Evolutionary conservation across 495 filamentous ascomycete genomes (phyloP).

Genomic region (Xylaria castorea): DNA sequence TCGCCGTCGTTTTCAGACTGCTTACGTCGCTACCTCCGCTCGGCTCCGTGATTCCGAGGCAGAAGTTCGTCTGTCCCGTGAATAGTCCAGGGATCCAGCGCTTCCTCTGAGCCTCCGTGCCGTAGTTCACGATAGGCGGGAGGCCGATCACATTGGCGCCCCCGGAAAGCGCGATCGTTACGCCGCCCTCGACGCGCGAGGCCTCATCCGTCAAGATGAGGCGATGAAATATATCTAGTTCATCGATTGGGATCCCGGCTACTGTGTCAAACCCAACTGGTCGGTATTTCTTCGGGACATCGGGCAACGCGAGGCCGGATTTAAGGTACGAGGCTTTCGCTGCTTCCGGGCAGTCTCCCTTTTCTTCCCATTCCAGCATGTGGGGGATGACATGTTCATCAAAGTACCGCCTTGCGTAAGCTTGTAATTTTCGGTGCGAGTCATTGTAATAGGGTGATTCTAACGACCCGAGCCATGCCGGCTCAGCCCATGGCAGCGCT

Average conservation of each 20-base stretch:
- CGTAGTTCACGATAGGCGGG: slow-evolving; percentile 68
- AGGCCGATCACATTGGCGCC: slow-evolving; percentile 71
- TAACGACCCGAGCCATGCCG: slow-evolving; percentile 57
- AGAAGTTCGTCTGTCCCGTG: slow-evolving; percentile 69
- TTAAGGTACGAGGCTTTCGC: slow-evolving; percentile 47
- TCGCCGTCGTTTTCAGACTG: slow-evolving; percentile 67
- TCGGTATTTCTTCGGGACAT: slow-evolving; percentile 27
- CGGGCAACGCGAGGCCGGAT: slow-evolving; percentile 13
- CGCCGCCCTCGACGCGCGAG: slow-evolving; percentile 58
- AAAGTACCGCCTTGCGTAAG: slow-evolving; percentile 64
- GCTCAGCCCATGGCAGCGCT: slow-evolving; percentile 39
- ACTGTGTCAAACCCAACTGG: slow-evolving; percentile 59
- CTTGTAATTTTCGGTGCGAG: slow-evolving; percentile 63
- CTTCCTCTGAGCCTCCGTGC: slow-evolving; percentile 61
- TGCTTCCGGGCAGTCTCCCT: slow-evolving; percentile 49
- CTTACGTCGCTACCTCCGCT: slow-evolving; percentile 67
- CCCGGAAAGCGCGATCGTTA: slow-evolving; percentile 47
- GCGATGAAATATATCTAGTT: slow-evolving; percentile 72
- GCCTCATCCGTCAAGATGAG: slow-evolving; percentile 67
- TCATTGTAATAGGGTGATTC: slow-evolving; percentile 68
- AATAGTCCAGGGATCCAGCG: slow-evolving; percentile 62
- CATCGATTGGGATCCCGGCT: slow-evolving; percentile 62
- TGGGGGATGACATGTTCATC: slow-evolving; percentile 65
- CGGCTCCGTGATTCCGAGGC: slow-evolving; percentile 71
- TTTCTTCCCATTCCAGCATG: slow-evolving; percentile 57